phyloP scores from a whole-genome alignment of 108 stramenopile species.

The Pseudonitzschia multiseries region DNA sequence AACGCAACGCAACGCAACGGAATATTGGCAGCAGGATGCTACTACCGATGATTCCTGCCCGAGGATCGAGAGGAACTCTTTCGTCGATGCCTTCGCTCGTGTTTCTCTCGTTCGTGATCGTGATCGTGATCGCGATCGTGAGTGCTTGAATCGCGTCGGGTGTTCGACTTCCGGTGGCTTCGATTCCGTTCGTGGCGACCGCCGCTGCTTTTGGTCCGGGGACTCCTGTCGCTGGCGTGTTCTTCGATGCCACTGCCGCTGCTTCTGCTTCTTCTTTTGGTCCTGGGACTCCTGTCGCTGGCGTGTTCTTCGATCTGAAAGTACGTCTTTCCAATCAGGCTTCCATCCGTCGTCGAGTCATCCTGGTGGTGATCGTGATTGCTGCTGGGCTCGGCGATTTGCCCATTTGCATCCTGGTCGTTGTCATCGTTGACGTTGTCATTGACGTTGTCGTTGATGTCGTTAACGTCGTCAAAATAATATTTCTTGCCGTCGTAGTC shows the following conservation, averaged over 20 bases:
- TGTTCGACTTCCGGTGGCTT: background rate
- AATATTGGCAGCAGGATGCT: too few species aligned
- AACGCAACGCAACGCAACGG: too few species aligned
- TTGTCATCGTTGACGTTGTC: background rate
- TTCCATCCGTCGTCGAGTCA: background rate
- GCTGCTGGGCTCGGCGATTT: too few species aligned
- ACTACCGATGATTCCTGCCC: background rate
- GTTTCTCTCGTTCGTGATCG: background rate
- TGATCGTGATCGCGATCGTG: background rate
- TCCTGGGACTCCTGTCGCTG: too few species aligned
- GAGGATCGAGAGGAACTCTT: background rate
- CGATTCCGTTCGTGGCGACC: background rate
- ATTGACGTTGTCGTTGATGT: background rate
- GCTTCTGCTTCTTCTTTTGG: too few species aligned
- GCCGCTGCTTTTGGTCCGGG: background rate
- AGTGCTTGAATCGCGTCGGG: background rate
- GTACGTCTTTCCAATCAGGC: background rate
- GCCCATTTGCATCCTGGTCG: background rate
- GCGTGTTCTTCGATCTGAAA: background rate
- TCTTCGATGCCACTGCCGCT: background rate
- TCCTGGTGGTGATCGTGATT: background rate
- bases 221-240: background rate
- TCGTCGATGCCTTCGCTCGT: background rate
- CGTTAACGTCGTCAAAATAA: background rate
- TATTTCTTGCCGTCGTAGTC: background rate